Percentiles rank a stretch among this genome's conserved stretches.
phyloP scores from a whole-genome alignment of 179 eudicot genomes.

The Carnegiea gigantea region DNA sequence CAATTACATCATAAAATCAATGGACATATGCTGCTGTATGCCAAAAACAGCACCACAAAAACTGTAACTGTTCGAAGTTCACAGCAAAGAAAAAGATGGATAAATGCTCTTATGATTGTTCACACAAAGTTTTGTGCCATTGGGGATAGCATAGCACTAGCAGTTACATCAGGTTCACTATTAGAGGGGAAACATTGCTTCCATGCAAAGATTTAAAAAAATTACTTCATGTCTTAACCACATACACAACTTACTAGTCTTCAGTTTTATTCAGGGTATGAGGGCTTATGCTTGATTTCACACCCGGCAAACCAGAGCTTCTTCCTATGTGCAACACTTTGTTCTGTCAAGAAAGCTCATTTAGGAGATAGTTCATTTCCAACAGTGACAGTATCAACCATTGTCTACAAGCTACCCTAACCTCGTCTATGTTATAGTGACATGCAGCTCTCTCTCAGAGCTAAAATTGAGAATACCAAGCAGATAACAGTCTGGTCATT shows the following conservation, averaged over 20 bases:
- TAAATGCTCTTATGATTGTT: neutral
- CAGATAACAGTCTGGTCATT: no score
- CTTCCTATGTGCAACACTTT: neutral
- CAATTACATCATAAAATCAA: conserved; percentile 4
- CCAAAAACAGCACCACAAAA: neutral
- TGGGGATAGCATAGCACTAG: neutral
- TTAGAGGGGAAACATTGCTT: neutral
- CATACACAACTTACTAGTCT: neutral
- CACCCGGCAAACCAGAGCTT: neutral
- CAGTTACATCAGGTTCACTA: neutral
- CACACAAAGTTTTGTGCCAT: neutral
- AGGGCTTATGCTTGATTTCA: neutral
- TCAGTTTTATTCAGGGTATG: neutral
- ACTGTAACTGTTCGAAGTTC: no score
- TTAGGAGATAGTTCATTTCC: neutral
- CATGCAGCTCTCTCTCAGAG: no score
- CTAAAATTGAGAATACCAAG: no score
- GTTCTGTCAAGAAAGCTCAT: neutral
- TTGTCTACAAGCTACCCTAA: neutral
- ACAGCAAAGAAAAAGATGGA: neutral
- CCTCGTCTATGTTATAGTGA: neutral
- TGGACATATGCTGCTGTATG: neutral
- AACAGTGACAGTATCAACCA: neutral
- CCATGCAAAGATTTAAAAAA: neutral
- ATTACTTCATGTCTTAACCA: neutral